Evolutionary conservation across 2,329 filamentous ascomycete species (phyloP).

Genomic region (Acephala macrosclerotiorum): DNA sequence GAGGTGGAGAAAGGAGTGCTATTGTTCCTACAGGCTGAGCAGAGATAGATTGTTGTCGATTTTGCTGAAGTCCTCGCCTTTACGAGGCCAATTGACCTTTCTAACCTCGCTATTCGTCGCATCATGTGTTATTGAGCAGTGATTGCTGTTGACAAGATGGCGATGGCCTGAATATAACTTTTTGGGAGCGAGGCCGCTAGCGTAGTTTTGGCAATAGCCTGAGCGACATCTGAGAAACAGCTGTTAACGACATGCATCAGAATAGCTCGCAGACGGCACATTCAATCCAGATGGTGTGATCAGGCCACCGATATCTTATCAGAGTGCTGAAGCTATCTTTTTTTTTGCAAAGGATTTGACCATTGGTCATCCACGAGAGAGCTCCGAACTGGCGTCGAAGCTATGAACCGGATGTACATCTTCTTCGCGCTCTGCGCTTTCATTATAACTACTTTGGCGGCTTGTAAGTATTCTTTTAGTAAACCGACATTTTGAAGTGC

Average conservation of each 20-base stretch:
- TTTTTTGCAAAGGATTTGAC: neutral
- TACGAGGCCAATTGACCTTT: slow-evolving; percentile 42
- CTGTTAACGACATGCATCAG: neutral
- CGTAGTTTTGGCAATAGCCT: slow-evolving; percentile 5
- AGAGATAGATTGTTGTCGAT: slow-evolving; percentile 33
- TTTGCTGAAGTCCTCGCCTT: slow-evolving; percentile 21
- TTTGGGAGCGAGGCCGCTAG: slow-evolving; percentile 32
- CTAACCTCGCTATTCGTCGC: slow-evolving; percentile 43
- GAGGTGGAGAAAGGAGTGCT: slow-evolving; percentile 42
- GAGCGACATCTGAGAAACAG: slow-evolving; percentile 17
- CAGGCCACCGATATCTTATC: slow-evolving; percentile 3
- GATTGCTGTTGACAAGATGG: slow-evolving; percentile 1
- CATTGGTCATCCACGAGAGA: neutral
- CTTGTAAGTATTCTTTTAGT: slow-evolving; percentile 35
- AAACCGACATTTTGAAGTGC: neutral
- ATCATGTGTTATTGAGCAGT: slow-evolving; percentile 33
- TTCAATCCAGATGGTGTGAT: slow-evolving; percentile 17
- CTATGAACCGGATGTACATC: slow-evolving; percentile 33
- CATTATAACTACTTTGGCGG: slow-evolving; percentile 36
- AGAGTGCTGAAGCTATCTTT: neutral
- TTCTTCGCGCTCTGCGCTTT: slow-evolving; percentile 37
- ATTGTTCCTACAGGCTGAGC: slow-evolving; percentile 38
- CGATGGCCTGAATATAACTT: slow-evolving; percentile 24
- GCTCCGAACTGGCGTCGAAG: slow-evolving; percentile 2
- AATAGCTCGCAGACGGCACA: neutral